Base-by-base conservation (phyloP, 2,329 filamentous ascomycete genomes). In the Fusarium sp. region DNA sequence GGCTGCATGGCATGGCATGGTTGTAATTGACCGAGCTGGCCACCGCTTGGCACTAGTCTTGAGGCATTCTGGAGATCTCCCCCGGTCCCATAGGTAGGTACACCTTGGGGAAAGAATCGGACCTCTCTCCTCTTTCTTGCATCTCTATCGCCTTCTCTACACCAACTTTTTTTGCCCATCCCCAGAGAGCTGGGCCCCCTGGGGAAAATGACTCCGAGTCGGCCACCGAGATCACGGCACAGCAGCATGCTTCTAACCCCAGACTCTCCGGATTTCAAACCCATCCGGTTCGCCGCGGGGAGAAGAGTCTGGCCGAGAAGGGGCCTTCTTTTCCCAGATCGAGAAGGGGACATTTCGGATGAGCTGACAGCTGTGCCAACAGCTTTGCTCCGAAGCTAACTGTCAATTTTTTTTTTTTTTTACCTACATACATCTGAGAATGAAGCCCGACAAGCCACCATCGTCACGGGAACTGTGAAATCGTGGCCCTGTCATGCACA, bases 11-110 rank as follows among this genome's bases (percentile, higher is more conserved):
- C 54, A 63, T 77, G 71, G 71, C 54, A 63, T 77, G 71, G 71
- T 73, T 73, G 76, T 78, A 78, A 78, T 78, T 78, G 76, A 78
- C 76, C 76, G 76, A 78, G 76, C 62, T 73, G 71, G 59, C 35
- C 71, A 65, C 73, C 69, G 72, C 67, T 29, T 31, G 27, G 37
- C 62, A 52, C 47, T 52, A 61, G 40, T 67, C 50, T 40, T 20
- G 24, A 34, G 40, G 58, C 58, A 62, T 58, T 45, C 34, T 45
- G 18, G 29, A 24, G 63, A 66, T 62, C 42, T 45, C 29, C 63
- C 61, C 58, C 29, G 29, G 29, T 29, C 29, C 29, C 29, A 29
- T 29, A 29, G 29, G 29, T 29, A 29, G 29, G 31, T 34, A 34
- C 31, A 34, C 31, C 31, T 34, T 34, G 62, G 69, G 67, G 69